These are phyloP conservation scores for Cyberlindnera suaveolens DNA, from an alignment of 805 yeast genomes.

Conservation along the genomic window DNA sequence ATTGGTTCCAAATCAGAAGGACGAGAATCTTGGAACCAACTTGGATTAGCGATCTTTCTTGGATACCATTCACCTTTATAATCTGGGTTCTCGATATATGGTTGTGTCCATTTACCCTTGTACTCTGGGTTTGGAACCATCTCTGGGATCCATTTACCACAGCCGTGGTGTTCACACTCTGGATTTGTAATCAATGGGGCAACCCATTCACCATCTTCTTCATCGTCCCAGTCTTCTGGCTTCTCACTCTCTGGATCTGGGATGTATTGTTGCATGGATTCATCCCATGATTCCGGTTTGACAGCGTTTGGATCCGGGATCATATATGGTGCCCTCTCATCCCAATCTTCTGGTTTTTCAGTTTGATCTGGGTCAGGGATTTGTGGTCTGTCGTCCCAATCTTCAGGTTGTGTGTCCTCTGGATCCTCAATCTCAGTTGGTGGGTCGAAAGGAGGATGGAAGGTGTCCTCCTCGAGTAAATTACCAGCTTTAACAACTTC, in stretches of 20 bases:
- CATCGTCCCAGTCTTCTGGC: slow-evolving; percentile 86
- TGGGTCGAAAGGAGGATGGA: slow-evolving; percentile 64
- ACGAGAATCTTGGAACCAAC: slow-evolving; percentile 47
- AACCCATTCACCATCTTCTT: slow-evolving; percentile 81
- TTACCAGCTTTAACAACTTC: slow-evolving; percentile 65
- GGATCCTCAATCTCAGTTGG: slow-evolving; percentile 56
- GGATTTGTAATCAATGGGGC: slow-evolving; percentile 73
- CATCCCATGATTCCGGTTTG: slow-evolving; percentile 81
- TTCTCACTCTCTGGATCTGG: slow-evolving; percentile 59
- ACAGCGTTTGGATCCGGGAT: slow-evolving; percentile 62
- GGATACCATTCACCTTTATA: slow-evolving; percentile 80
- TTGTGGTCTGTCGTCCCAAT: slow-evolving; percentile 69
- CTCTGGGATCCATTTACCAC: slow-evolving; percentile 80
- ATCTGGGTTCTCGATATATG: slow-evolving; percentile 62
- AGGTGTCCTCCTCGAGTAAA: slow-evolving; percentile 45
- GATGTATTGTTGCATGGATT: slow-evolving; percentile 48
- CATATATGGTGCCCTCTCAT: slow-evolving; percentile 55
- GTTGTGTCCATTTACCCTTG: slow-evolving; percentile 76
- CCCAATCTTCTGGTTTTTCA: slow-evolving; percentile 80
- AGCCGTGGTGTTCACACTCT: slow-evolving; percentile 60
- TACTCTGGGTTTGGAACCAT: slow-evolving; percentile 59
- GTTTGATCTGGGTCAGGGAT: slow-evolving; percentile 66
- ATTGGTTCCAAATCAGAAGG: slow-evolving; percentile 62
- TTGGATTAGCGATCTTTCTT: slow-evolving; percentile 59
- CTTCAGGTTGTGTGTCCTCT: slow-evolving; percentile 59